Evolutionary conservation across 2,329 filamentous ascomycete species (phyloP), one percentile per base, ranked within the genome.

Genomic region (Paradendryphiella salina): DNA sequence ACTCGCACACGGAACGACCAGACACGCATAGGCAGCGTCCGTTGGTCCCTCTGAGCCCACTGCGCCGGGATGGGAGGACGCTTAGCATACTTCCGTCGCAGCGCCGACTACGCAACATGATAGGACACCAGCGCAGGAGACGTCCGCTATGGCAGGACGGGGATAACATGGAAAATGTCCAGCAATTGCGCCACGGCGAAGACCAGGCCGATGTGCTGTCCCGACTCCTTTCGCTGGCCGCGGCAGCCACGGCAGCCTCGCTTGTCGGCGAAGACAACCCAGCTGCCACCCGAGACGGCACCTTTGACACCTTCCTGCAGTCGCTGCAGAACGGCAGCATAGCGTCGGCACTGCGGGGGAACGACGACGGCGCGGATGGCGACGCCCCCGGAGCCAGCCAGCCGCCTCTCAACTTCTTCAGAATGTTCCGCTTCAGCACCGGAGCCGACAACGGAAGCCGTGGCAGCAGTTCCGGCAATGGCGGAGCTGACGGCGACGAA

Each of bases 361-460:
- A 71, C 42, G 66, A 69, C 20, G 71, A 69, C n/a, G 73, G 73
- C 52, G 74, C 74, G 26, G 75, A 67, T 42, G 54, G 65, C 17
- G 59, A 74, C 37, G 64, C 68, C 5, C 50, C 64, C 21, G 76
- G 76, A 28, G 63, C 59, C 31, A 75, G 76, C 26, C 72, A 79
- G 7, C 77, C 80, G 9, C 82, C 85, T 3, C 75, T 87, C 52
- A 87, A 87, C 66, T 87, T 87, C 67, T 81, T 87, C 70, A 77
- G 85, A 49, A 86, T 87, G 71, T 88, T 88, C 68, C 77, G 85
- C 38, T 87, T 88, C 69, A 82, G 82, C 39, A 81, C 84, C 46
- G 77, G 79, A 7, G 65, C 54, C 38, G 54, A 56, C 26, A 56
- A 38, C 42, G 62, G 60, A 35, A 54, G 61, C 32, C 65, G 63